Conservation (phyloP, 495 filamentous ascomycete species). For the Penicillium longicatenatum region DNA sequence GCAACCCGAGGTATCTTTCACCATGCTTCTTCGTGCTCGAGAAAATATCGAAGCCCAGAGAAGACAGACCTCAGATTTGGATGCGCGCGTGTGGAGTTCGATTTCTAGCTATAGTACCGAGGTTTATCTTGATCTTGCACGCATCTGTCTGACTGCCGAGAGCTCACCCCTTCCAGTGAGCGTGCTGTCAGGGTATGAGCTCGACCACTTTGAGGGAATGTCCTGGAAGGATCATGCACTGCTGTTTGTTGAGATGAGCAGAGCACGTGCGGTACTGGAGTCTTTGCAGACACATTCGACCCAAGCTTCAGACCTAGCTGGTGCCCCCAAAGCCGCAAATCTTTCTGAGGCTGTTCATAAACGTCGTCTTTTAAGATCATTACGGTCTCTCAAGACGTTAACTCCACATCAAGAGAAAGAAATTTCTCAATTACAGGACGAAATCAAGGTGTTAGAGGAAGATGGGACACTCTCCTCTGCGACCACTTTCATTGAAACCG, state of each 20-base stretch:
- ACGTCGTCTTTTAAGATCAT: constrained; percentile 21
- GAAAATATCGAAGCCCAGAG: constrained; percentile 20
- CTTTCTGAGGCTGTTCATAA: constrained; percentile 27
- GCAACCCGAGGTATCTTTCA: constrained; percentile 19
- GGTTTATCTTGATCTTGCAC: constrained; percentile 22
- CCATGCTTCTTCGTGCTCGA: constrained; percentile 21
- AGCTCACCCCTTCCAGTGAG: constrained; percentile 1
- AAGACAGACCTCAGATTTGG: constrained; percentile 22
- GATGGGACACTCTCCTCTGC: constrained; percentile 22
- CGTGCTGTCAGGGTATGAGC: constrained; percentile 13
- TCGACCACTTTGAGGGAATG: constrained; percentile 21
- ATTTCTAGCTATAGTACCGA: constrained; percentile 12
- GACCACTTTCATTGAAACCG: constrained; percentile 25
- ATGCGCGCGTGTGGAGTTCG: constrained; percentile 21
- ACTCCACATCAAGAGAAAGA: constrained; percentile 24
- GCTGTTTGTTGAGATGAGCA: constrained; percentile 26
- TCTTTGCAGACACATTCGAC: constrained; percentile 16
- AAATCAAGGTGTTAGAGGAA: constrained; percentile 23
- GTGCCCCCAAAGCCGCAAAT: constrained; percentile 1
- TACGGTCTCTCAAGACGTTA: constrained; percentile 14
- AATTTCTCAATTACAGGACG: constrained; percentile 15
- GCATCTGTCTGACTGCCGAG: constrained; percentile 16
- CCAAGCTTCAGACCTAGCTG: background rate
- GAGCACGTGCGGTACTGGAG: constrained; percentile 27
- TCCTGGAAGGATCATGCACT: constrained; percentile 31